Base-by-base conservation (phyloP, 2,329 filamentous ascomycete species). In the Graphiopsis chlorocephala region DNA sequence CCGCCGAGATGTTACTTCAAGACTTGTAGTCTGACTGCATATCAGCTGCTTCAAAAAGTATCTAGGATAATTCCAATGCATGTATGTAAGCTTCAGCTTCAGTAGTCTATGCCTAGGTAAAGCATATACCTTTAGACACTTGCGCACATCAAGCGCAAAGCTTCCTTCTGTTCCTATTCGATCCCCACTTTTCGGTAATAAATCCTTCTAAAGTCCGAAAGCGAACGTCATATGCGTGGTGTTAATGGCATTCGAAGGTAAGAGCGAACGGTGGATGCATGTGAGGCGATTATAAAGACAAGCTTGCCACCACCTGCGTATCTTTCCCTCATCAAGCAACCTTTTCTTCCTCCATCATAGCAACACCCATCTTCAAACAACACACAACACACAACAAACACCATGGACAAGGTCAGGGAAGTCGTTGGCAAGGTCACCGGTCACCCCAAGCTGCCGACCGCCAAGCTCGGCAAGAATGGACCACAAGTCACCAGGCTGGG, bases 391-490 rank as follows among this genome's bases (percentile, higher is more conserved):
- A 33, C 35, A 50, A 23, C 23, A 15, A n/a, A 28, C 61, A 58
- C 25, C 11, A 64, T 64, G 52, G 45, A 57, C 28, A 67, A 50
- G 4, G 68, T 70, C 57, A 64, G 70, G 48, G 61, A 69, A 59
- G 63, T 68, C 64, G 65, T 55, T 33, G 48, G 60, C 48, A 55
- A 68, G 38, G 55, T 65, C 38, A 67, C 68, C 47, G 66, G 68
- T 50, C 60, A 66, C 42, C 33, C 23, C 26, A 72, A 72, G 69
- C 74, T 81, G 20, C 78, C 78, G 4, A 81, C 78, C 31, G 79
- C 78, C 64, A 78, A 78, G 45, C 77, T 87, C 15, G 84, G 85
- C 66, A 82, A 80, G 66, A 78, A 83, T 68, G 84, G 84, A 17
- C 83, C 83, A 0, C 69, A 79, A 23, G 81, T 88, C 33, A 78